phyloP scores from a whole-genome alignment of 768 basidiomycete genomes.

The Glaciozyma martinii region DNA sequence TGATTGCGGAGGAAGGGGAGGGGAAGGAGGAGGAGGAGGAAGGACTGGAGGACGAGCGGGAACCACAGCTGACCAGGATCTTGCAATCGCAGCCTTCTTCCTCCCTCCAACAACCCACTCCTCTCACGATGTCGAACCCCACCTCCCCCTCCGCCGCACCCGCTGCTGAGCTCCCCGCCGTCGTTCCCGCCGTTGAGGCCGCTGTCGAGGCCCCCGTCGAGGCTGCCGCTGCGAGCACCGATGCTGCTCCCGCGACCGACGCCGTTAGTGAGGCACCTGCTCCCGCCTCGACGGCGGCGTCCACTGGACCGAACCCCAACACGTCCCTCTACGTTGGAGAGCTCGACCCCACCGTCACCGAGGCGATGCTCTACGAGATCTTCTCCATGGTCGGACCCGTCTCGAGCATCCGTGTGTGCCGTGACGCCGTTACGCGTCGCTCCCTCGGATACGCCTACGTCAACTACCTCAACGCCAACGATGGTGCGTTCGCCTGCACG shows the following conservation, averaged over 20 bases:
- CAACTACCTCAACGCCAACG: slow-evolving; percentile 90
- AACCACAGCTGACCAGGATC: too few relatives aligned
- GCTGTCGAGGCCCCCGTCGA: slow-evolving; percentile 11
- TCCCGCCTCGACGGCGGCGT: slow-evolving; percentile 1
- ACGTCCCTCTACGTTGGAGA: slow-evolving; percentile 89
- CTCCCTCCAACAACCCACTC: background rate
- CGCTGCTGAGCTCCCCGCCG: slow-evolving; percentile 8
- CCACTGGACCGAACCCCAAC: background rate
- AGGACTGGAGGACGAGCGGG: too few relatives aligned
- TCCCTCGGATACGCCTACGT: slow-evolving; percentile 99
- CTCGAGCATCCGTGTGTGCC: slow-evolving; percentile 97
- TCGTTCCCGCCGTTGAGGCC: background rate
- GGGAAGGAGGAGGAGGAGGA: too few relatives aligned
- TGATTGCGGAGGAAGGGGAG: too few relatives aligned
- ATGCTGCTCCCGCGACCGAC: slow-evolving; percentile 22
- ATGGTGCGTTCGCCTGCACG: slow-evolving; percentile 50
- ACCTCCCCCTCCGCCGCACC: slow-evolving; percentile 24
- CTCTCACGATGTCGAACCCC: slow-evolving; percentile 20
- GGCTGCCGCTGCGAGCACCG: slow-evolving; percentile 25
- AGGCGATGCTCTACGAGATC: slow-evolving; percentile 99
- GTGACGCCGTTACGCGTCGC: slow-evolving; percentile 98
- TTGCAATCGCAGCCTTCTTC: background rate
- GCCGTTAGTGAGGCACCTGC: slow-evolving; percentile 19
- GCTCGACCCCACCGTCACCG: slow-evolving; percentile 93
- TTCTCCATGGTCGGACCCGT: slow-evolving; percentile 99